phyloP scores from a whole-genome alignment of 176 grass and related monocot species.

The Eleusine indica region DNA sequence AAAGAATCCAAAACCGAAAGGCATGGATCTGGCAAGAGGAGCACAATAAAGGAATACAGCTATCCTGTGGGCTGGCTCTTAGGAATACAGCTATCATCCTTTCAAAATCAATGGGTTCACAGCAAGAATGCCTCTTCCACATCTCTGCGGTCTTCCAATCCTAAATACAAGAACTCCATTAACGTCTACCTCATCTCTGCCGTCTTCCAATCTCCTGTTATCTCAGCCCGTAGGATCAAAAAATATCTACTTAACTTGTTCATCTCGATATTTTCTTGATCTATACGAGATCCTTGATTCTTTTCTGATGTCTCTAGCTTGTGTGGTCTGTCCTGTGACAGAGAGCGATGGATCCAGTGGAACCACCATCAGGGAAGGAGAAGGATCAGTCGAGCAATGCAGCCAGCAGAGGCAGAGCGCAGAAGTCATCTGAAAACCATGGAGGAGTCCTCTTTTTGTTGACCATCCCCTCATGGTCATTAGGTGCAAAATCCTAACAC shows the following conservation, averaged over 20 bases:
- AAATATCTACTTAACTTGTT: background rate
- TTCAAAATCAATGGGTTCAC: background rate
- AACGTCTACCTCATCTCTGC: background rate
- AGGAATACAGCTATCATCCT: background rate
- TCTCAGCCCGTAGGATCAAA: background rate
- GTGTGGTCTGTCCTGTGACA: constrained; percentile 18
- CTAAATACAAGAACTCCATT: background rate
- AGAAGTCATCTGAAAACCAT: background rate
- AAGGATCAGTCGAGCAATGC: background rate
- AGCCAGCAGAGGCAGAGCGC: too few species aligned
- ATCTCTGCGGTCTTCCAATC: background rate
- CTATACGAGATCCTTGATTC: too few species aligned
- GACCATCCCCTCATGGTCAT: background rate
- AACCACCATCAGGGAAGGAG: constrained; percentile 16
- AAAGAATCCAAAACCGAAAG: background rate
- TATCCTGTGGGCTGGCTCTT: background rate
- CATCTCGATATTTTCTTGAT: background rate
- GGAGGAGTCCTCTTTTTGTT: background rate
- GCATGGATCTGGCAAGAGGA: background rate
- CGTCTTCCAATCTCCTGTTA: background rate
- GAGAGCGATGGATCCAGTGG: constrained; percentile 36
- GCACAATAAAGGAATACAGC: background rate
- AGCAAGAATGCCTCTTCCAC: background rate
- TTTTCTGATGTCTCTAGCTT: background rate
- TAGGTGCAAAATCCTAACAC: background rate